Base-by-base conservation (phyloP, 1,139 yeast genomes). In the Scheffersomyces parashehatae region DNA sequence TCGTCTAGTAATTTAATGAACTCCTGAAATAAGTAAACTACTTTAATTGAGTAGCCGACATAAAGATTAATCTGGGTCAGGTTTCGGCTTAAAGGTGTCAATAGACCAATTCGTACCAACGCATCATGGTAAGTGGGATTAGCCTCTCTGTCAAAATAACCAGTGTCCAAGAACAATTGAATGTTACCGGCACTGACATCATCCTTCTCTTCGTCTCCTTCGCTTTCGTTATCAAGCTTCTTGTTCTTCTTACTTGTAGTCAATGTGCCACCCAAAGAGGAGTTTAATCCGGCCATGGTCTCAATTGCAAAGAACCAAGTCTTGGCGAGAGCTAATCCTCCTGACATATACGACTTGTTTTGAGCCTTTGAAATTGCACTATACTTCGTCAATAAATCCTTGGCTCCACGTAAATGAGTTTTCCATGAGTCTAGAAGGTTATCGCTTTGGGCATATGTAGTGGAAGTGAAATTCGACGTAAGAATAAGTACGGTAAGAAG, bases 271-370 rank as follows among this genome's bases (percentile, higher is more conserved):
- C 76, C 75, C 14, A 55, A 45, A 2, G 65, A 55, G 1, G 70
- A 58, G 42, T 62, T 55, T 29, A 69, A 51, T 10, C 68, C 65
- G 0, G 77, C 77, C 14, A 68, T 46, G 5, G 68, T 52, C 45
- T 73, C 78, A 37, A 73, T 65, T 10, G 77, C 73, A 49, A 68
- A 70, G 47, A 70, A 73, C 78, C 77, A 73, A n/a, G 65, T 64
- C 45, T 68, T 67, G 1, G 77, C 76, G 8, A 73, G 55, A 1
- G 77, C 75, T n/a, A 72, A 52, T 2, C 76, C 78, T n/a, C 64
- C 59, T 12, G 68, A 59, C 36, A 65, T 53, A 36, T 50, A 42
- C 12, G 43, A 41, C 26, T 40, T 38, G 26, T 20, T 46, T 34
- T 32, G 35, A 33, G n/a, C 31, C 32, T 51, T 49, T 10, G 64